Base-by-base conservation (phyloP, 495 filamentous ascomycete genomes). In the Cladorrhinum samala region DNA sequence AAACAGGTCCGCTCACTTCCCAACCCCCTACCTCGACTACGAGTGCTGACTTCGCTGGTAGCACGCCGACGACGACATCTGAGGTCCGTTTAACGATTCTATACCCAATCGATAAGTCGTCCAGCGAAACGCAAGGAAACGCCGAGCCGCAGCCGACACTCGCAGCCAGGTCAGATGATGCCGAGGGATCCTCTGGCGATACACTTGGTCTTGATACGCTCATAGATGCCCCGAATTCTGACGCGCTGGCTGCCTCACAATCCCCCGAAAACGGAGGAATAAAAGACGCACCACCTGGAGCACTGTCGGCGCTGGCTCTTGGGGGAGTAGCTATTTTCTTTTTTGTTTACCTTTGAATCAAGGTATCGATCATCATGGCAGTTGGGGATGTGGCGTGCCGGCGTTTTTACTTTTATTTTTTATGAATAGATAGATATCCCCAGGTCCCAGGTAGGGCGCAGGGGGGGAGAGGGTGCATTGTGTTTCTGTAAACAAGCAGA, bases 21-120 rank as follows among this genome's bases (percentile, higher is more conserved):
- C 13, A 18, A 25, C 16, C 24, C 24, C n/a, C 45, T 47, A 6
- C 45, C 24, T 17, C 45, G 14, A n/a, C 45, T 20, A 30, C 45
- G 45, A 47, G 24, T 47, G 45, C 45, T 47, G 45, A 47, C 45
- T 27, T 23, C 21, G 45, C 45, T 47, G 45, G 45, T 23, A 47
- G 45, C 45, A 25, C 45, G 24, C 21, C 45, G 24, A 25, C 45
- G 24, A 20, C 45, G 24, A 47, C 45, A 33, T 27, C 45, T 24
- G 23, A 17, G 30, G 25, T 33, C 23, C 21, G 24, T 17, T 23
- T 47, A 23, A 47, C 45, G 23, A 23, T 19, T 11, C 21, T 47
- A 2, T 47, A 47, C 45, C 45, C 45, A 23, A 47, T 47, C 21
- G 45, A 47, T 14, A 23, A 25, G 13, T 8, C 7, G 7, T 8